phyloP scores from a whole-genome alignment of 805 yeast species.

The Wickerhamiella parazyma region DNA sequence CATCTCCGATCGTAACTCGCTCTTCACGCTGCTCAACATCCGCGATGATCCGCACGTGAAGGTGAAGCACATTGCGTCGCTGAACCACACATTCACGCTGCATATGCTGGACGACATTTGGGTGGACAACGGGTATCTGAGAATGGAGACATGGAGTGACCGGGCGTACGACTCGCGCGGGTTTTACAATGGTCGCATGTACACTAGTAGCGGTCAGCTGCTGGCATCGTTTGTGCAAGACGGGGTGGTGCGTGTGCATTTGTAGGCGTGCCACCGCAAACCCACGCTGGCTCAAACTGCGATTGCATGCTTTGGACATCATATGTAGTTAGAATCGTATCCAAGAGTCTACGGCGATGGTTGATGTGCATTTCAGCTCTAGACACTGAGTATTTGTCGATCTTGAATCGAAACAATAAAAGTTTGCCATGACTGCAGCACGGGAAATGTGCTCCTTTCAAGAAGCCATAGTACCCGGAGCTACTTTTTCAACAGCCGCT shows the following conservation, averaged over 20 bases:
- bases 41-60: constrained; percentile 16
- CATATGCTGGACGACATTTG: constrained; percentile 15
- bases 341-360: too few relatives aligned
- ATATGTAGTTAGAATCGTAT: too few relatives aligned
- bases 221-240: constrained; percentile 24
- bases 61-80: constrained; percentile 20
- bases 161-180: constrained; percentile 22
- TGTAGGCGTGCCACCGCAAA: too few relatives aligned
- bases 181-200: constrained; percentile 24
- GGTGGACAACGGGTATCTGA: constrained; percentile 17
- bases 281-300: too few relatives aligned
- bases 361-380: too few relatives aligned
- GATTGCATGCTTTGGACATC: too few relatives aligned
- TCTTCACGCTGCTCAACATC: constrained; percentile 22
- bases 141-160: constrained; percentile 24
- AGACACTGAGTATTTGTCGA: too few relatives aligned
- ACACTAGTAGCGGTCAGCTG: constrained; percentile 14
- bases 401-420: too few relatives aligned
- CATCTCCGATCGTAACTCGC: constrained; percentile 25
- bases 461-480: too few relatives aligned
- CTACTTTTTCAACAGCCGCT: too few relatives aligned
- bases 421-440: too few relatives aligned
- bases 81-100: constrained; percentile 23
- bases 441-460: too few relatives aligned
- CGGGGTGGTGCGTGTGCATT: constrained; percentile 15